Evolutionary conservation across 2,329 filamentous ascomycete genomes (phyloP), one percentile per base, ranked within the genome.

Genomic region (Verticillium tricorpus): DNA sequence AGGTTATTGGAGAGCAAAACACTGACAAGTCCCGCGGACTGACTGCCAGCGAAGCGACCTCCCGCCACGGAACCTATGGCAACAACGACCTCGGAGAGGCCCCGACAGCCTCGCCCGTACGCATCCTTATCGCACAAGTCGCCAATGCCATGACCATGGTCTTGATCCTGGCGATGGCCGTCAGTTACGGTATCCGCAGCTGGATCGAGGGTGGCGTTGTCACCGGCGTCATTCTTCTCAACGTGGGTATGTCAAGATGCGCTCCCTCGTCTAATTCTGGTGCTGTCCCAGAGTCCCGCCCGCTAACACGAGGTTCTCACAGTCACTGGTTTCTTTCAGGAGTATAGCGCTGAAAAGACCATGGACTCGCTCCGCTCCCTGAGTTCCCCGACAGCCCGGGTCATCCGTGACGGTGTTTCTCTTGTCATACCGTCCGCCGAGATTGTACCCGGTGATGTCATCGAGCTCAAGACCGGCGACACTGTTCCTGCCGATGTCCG

Each of bases 81-180:
- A 72, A 76, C 22, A 89, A 89, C 68, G 81, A 87, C 63, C 77
- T 89, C 3, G 82, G 71, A 3, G 71, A 76, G 40, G 69, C 70
- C 50, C 71, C 74, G 58, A 71, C 81, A 8, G 83, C 89, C 56
- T 81, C 77, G 76, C 71, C 81, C 77, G 59, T 80, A 52, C 87
- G 86, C 69, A 86, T 88, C 37, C 72, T 88, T 11, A 66, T 85
- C 34, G 78, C 80, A 45, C 85, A 88, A 68, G 72, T 86, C 45
- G 80, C 79, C 62, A 87, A 87, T 70, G 84, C 84, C 12, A 86
- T 87, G 84, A 85, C 82, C 56, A 66, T 85, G 67, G 82, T 77
- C 7, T 72, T 85, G 54, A 77, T 81, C 54, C 73, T 80, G 62
- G 81, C 77, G 59, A 83, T 83, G 79, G 75, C 72, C 40, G 77